Conservation (phyloP, 805 yeast species). For the Kuraishia borneana region DNA sequence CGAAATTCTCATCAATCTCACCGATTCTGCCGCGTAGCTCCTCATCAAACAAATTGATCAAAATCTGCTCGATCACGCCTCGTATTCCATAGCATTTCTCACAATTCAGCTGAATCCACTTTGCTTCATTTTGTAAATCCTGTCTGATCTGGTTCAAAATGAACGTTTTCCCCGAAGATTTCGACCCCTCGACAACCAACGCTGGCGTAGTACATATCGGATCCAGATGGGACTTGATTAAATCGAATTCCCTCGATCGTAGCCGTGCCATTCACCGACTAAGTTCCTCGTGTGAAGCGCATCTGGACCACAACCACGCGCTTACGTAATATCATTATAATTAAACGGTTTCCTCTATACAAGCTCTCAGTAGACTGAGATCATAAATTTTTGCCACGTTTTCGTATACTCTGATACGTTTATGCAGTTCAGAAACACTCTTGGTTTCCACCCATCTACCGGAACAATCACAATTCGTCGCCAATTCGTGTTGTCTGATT, state of each 20-base stretch:
- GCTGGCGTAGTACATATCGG: slow-evolving; percentile 11
- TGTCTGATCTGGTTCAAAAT: slow-evolving; percentile 22
- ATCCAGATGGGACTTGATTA: background rate
- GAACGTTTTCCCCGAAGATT: slow-evolving; percentile 36
- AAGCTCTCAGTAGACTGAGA: slow-evolving; percentile 38
- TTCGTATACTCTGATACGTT: slow-evolving; percentile 34
- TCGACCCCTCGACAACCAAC: slow-evolving; percentile 34
- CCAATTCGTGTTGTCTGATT: slow-evolving; percentile 56
- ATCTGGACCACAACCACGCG: no score
- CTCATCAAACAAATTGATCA: background rate
- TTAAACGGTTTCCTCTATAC: slow-evolving; percentile 13
- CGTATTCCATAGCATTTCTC: background rate
- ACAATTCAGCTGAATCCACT: slow-evolving; percentile 24
- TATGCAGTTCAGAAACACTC: slow-evolving; percentile 28
- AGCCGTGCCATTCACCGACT: background rate
- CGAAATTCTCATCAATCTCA: slow-evolving; percentile 4
- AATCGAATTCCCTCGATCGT: background rate
- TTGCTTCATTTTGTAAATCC: slow-evolving; percentile 7
- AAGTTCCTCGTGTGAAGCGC: background rate
- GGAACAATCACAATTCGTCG: slow-evolving; percentile 75
- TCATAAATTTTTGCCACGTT: slow-evolving; percentile 53
- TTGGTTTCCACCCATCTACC: slow-evolving; percentile 70
- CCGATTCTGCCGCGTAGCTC: background rate
- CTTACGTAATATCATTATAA: no score
- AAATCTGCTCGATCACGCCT: background rate